A percentile compares a stretch with the other conserved stretches of the same genome.
phyloP scores from a whole-genome alignment of 805 yeast genomes.

The Saturnispora serradocipensis region DNA sequence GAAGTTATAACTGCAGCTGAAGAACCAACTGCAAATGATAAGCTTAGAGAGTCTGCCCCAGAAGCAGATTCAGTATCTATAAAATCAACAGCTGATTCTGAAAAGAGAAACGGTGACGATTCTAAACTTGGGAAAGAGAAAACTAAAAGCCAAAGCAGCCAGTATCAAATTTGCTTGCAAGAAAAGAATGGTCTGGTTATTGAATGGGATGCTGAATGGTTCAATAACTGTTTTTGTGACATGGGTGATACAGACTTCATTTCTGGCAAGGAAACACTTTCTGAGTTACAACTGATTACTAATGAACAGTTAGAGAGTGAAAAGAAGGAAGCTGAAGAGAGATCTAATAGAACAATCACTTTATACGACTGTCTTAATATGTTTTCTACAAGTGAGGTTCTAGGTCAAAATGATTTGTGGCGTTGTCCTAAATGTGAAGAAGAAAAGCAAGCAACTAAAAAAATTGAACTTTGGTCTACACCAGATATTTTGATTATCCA shows the following conservation, averaged over 20 bases:
- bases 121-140: not conserved
- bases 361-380: constrained; percentile 65
- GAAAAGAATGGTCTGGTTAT: constrained; percentile 42
- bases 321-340: constrained; percentile 25
- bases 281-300: constrained; percentile 36
- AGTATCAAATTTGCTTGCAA: constrained; percentile 19
- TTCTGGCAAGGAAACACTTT: constrained; percentile 50
- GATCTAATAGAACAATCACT: constrained; percentile 35
- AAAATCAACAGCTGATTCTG: not conserved
- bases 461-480: constrained; percentile 85
- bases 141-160: not conserved
- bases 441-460: constrained; percentile 83
- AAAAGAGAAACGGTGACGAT: not conserved
- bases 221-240: constrained; percentile 45
- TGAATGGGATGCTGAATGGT: constrained; percentile 50
- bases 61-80: not conserved
- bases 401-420: constrained; percentile 89
- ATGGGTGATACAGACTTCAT: constrained; percentile 34
- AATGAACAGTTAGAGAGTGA: constrained; percentile 49
- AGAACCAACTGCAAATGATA: not conserved
- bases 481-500: constrained; percentile 90
- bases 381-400: constrained; percentile 74
- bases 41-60: not conserved
- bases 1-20: not conserved
- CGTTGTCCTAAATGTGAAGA: constrained; percentile 85